Conservation (phyloP, 495 filamentous ascomycete species). For the Letharia lupina region DNA sequence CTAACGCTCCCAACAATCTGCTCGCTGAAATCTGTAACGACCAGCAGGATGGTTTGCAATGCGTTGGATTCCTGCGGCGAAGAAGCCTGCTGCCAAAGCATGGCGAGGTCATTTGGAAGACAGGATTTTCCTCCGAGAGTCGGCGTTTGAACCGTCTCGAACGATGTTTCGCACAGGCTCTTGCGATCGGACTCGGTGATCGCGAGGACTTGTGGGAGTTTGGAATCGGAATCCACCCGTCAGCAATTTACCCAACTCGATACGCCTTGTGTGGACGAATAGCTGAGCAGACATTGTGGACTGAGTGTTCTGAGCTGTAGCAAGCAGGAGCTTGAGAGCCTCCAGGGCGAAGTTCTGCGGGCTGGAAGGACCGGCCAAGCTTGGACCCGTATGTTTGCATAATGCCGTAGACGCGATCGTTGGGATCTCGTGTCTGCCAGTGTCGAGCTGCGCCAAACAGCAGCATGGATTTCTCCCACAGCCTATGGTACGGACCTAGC, state of each 20-base stretch:
- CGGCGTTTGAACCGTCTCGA: neutral
- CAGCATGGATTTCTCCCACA: neutral
- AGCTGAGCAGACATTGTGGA: neutral
- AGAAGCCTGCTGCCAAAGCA: too few relatives aligned
- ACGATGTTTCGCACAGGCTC: neutral
- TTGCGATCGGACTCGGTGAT: neutral
- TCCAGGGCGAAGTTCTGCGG: neutral
- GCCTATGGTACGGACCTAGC: neutral
- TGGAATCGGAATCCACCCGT: neutral
- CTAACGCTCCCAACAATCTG: too few relatives aligned
- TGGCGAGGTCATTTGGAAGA: too few relatives aligned
- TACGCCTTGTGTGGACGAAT: neutral
- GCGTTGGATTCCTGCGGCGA: too few relatives aligned
- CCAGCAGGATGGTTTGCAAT: too few relatives aligned
- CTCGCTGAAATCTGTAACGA: too few relatives aligned
- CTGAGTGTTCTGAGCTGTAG: neutral
- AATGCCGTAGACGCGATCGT: neutral
- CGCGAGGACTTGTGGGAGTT: neutral
- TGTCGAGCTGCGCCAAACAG: neutral
- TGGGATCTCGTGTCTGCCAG: neutral
- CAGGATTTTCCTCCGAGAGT: too few relatives aligned
- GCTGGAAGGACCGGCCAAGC: neutral
- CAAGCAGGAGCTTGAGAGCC: neutral
- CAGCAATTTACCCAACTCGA: neutral
- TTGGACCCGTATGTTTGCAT: neutral